A percentile compares a stretch with the other conserved stretches of the same genome.
phyloP scores from a whole-genome alignment of 169 alveolate species.

The Eimeria zaria region DNA sequence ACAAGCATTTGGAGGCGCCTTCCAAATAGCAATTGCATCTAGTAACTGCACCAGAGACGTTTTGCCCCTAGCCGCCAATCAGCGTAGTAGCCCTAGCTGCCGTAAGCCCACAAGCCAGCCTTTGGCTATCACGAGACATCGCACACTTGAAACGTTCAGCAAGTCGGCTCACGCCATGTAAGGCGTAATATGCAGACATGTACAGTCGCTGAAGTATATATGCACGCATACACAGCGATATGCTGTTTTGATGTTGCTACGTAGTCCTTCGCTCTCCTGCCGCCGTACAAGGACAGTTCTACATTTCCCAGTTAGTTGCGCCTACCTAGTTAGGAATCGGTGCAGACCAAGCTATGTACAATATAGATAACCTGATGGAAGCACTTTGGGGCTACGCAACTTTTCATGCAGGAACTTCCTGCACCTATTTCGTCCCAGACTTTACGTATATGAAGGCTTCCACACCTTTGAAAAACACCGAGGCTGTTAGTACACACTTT shows the following conservation, averaged over 20 bases:
- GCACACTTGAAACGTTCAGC: no score
- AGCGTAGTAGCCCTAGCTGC: no score
- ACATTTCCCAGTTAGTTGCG: background rate
- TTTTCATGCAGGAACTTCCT: background rate
- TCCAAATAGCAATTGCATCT: background rate
- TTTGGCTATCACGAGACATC: no score
- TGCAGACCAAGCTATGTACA: background rate
- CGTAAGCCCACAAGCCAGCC: no score
- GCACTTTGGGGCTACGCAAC: background rate
- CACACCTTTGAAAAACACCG: background rate
- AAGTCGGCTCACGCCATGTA: no score
- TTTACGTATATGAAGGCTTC: background rate
- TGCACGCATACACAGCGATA: background rate
- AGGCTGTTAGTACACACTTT: background rate
- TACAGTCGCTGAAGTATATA: background rate
- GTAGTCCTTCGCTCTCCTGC: no score
- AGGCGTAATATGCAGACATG: background rate
- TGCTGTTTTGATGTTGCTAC: no score
- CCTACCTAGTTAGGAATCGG: background rate
- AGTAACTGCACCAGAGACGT: background rate
- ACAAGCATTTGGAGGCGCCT: background rate
- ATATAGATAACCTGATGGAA: background rate
- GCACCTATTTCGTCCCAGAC: background rate
- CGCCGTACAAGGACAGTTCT: background rate
- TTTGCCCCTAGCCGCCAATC: background rate